These are phyloP conservation scores for Lipomyces orientalis DNA, from an alignment of 805 yeast species.

Conservation along the genomic window DNA sequence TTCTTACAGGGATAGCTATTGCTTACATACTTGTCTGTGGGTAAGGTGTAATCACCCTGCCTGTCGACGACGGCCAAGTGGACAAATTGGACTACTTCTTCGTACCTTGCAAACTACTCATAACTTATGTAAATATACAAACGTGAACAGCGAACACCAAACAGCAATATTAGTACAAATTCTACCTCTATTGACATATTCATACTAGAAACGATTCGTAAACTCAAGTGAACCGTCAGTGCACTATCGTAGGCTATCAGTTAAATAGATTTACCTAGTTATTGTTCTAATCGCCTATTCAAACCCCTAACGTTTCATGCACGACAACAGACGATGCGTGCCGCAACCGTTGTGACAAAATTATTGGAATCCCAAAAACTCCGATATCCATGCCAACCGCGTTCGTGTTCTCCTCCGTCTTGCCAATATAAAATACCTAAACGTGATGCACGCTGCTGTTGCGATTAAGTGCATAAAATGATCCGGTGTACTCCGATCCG, in stretches of 20 bases:
- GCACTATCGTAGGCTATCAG: neutral
- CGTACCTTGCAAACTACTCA: too few relatives aligned
- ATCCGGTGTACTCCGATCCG: conserved; percentile 34
- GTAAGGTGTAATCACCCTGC: too few relatives aligned
- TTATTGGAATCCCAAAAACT: neutral
- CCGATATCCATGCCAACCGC: neutral
- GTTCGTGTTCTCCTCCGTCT: neutral
- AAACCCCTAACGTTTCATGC: neutral
- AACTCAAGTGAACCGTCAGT: neutral
- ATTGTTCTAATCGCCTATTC: neutral
- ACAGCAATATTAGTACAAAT: neutral
- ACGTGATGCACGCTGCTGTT: conserved; percentile 21
- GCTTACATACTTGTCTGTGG: neutral
- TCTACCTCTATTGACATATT: neutral
- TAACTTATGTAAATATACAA: neutral
- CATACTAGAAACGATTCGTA: neutral
- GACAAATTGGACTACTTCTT: neutral
- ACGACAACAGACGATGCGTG: neutral
- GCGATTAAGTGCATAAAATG: conserved; percentile 31
- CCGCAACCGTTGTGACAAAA: neutral
- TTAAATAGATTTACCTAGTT: neutral
- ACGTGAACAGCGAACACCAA: neutral
- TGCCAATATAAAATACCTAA: neutral
- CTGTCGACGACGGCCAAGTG: neutral
- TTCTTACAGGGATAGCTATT: neutral